phyloP scores from a whole-genome alignment of 1,284 basidiomycete genomes.

The Trichosporon ovoides region DNA sequence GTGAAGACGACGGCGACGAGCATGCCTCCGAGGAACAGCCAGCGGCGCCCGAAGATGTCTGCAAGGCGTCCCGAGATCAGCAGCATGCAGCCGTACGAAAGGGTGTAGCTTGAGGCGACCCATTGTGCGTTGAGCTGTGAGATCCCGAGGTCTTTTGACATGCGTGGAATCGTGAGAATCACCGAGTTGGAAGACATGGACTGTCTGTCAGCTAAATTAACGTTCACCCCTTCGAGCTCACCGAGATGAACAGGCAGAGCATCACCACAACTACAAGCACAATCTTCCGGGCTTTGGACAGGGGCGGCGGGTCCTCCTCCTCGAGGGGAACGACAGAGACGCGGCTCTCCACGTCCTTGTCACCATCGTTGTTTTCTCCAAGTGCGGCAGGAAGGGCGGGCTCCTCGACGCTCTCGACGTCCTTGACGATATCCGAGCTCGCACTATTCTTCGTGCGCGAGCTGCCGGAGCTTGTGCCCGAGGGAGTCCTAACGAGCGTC shows the following conservation, averaged over 20 bases:
- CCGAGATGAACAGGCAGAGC: constrained; percentile 25
- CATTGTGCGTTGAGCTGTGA: constrained; percentile 40
- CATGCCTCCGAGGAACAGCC: constrained; percentile 41
- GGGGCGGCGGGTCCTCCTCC: background rate
- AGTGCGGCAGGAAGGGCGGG: background rate
- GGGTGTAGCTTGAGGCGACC: constrained; percentile 46
- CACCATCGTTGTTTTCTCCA: background rate
- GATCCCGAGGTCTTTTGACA: constrained; percentile 37
- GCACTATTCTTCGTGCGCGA: background rate
- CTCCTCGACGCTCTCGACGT: background rate
- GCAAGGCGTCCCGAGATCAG: constrained; percentile 47
- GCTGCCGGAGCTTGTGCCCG: background rate
- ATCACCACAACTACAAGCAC: constrained; percentile 25
- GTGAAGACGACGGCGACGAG: constrained; percentile 12
- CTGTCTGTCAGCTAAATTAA: background rate
- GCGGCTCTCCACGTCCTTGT: background rate
- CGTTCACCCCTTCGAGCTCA: constrained; percentile 11
- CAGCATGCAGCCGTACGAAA: constrained; percentile 46
- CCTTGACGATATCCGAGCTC: background rate
- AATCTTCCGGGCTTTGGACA: constrained; percentile 11
- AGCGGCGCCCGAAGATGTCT: constrained; percentile 44
- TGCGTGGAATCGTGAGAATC: constrained; percentile 39
- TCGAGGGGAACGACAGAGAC: background rate
- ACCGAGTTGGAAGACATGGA: constrained; percentile 17
- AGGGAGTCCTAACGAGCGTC: constrained; percentile 7